Percentiles rank a stretch among this genome's conserved stretches.
These are phyloP conservation scores for Spizellomyces sp. DNA, from an alignment of 192 early-diverging fungal genomes.

Conservation along the genomic window DNA sequence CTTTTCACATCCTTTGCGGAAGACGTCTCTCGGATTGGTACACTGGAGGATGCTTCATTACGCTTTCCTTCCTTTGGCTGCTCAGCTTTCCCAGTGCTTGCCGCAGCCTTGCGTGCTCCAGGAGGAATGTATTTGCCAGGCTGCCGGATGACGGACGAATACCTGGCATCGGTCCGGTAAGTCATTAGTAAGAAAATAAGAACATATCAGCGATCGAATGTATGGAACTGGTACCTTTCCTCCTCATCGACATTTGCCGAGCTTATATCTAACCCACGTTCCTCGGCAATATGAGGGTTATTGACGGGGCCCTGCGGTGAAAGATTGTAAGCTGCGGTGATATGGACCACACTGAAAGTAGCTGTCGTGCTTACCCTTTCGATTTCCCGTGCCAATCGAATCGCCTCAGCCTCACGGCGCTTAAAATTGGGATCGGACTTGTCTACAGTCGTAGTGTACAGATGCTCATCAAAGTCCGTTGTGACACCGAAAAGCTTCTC, in stretches of 20 bases:
- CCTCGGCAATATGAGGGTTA: constrained; percentile 90
- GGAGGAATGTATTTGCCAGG: constrained; percentile 90
- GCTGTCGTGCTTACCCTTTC: constrained; percentile 45
- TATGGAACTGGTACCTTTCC: constrained; percentile 60
- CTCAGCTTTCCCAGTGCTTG: no score
- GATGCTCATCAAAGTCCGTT: constrained; percentile 93
- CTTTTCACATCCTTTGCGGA: no score
- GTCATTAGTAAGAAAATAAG: no score
- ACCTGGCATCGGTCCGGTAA: constrained; percentile 43
- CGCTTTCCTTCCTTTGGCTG: no score
- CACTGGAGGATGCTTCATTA: no score
- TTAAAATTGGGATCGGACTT: constrained; percentile 80
- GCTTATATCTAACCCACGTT: constrained; percentile 69
- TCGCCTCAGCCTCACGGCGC: constrained; percentile 84
- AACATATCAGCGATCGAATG: no score
- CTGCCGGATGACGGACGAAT: constrained; percentile 66
- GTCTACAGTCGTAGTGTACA: constrained; percentile 95
- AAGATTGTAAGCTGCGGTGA: constrained; percentile 8
- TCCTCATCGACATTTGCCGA: constrained; percentile 82
- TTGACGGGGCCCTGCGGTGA: constrained; percentile 54
- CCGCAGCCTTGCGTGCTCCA: constrained; percentile 42
- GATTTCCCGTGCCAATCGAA: constrained; percentile 88
- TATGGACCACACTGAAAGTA: constrained; percentile 13
- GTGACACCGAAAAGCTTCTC: constrained; percentile 91
- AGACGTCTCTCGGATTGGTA: no score